Base-by-base conservation (phyloP, 352 stramenopile species). In the Phytopythium aichiense region DNA sequence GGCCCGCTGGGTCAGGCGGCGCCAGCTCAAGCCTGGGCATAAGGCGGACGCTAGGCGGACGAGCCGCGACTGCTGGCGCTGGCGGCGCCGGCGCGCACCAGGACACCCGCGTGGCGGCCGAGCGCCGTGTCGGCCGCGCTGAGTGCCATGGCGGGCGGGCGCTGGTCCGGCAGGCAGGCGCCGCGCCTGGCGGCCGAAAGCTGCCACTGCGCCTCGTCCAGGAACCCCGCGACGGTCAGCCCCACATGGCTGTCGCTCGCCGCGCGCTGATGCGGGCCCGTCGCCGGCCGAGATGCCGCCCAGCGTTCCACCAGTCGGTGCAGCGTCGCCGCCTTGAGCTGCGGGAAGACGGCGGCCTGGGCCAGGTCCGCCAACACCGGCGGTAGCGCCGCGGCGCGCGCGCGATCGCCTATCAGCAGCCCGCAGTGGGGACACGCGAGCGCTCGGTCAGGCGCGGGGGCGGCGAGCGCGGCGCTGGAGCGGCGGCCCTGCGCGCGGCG, bases 371-470 rank as follows among this genome's bases (percentile, higher is more conserved):
- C 68, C 7, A 88, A 49, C 23, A 63, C 66, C 7, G 73, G 64
- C 7, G 76, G 69, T 13, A 81, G 25, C 1, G 81, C 23, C 11
- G 63, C n/a, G 9, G 61, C 46, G 20, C 62, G 71, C 2, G 57
- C 48, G 9, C 56, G 65, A 20, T 56, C 49, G 48, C 65, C 61
- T 2, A 45, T 45, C 12, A 74, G 38, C 45, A 73, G 52, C 8
- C 76, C 72, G 53, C 82, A 91, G 61, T 91, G 79, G 7, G 79
- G 82, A 66, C 82, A 91, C 37, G 74, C 77, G 6, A 82, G 67
- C 7, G 66, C 52, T 16, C 61, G 23, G 7, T 65, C 56, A 13
- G 56, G 51, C 22, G 63, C 62, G 52, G 50, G 61, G 22, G 61
- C 31, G 3, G 52, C 25, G 13, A 67, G 33, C 46, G 74, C 77